Conservation (phyloP, 768 basidiomycete species). For the Epithele typhae region DNA sequence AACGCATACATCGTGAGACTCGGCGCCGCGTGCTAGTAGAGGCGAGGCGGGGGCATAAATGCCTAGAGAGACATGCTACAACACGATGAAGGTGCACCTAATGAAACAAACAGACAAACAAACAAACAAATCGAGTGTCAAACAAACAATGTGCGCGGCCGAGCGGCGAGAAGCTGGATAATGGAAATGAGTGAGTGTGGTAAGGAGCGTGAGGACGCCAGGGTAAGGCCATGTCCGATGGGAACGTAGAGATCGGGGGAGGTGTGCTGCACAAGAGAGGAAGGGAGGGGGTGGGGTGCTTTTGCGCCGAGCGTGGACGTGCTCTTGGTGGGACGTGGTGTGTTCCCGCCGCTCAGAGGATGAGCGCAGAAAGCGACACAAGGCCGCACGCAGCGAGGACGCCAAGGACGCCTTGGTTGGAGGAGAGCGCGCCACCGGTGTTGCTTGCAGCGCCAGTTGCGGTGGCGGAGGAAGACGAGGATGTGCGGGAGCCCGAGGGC, state of each 20-base stretch:
- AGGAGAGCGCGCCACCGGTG: slow-evolving; percentile 3
- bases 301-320: neutral
- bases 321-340: neutral
- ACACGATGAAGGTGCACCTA: too few species aligned
- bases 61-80: too few species aligned
- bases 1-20: too few species aligned
- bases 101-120: neutral
- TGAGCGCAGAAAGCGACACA: slow-evolving; percentile 19
- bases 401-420: slow-evolving; percentile 13
- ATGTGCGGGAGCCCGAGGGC: slow-evolving; percentile 4
- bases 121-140: too few species aligned
- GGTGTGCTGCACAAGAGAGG: slow-evolving; percentile 10
- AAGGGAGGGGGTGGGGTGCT: neutral
- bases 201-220: slow-evolving; percentile 6
- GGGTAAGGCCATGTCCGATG: slow-evolving; percentile 1
- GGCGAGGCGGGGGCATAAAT: too few species aligned
- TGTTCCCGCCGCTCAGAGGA: slow-evolving; percentile 15
- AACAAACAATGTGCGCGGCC: too few species aligned
- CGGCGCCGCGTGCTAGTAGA: too few species aligned
- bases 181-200: slow-evolving; percentile 2
- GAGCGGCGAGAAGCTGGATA: neutral
- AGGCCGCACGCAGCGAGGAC: slow-evolving; percentile 19
- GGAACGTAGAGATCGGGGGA: neutral
- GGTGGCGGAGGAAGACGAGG: neutral
- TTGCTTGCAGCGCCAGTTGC: slow-evolving; percentile 5